phyloP scores from a whole-genome alignment of 1,284 basidiomycete genomes.

The Puccinia coronata region DNA sequence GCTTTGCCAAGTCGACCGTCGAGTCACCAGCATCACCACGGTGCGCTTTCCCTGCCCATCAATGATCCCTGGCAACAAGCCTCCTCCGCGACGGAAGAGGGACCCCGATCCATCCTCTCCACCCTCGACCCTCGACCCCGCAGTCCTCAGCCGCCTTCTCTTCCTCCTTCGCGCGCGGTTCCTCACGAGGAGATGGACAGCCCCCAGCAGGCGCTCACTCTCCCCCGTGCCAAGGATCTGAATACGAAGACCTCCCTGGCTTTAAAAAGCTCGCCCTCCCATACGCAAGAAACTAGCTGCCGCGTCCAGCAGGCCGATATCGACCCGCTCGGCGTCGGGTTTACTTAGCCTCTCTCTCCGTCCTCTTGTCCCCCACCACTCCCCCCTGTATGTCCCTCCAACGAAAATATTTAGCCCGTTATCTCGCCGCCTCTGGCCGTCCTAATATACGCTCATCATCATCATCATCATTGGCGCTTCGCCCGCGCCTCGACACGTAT shows the following conservation, averaged over 20 bases:
- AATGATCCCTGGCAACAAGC: slow-evolving; percentile 7
- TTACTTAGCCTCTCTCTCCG: background rate
- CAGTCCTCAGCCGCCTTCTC: background rate
- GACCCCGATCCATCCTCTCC: background rate
- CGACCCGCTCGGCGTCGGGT: slow-evolving; percentile 43
- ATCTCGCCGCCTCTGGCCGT: no score
- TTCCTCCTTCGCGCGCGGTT: no score
- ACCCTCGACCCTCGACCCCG: background rate
- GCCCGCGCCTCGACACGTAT: no score
- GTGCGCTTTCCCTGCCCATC: background rate
- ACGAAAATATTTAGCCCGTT: no score
- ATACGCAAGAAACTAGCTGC: background rate
- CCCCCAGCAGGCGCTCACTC: background rate
- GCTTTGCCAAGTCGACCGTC: background rate
- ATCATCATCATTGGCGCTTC: no score
- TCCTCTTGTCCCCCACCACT: background rate
- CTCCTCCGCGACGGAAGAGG: background rate
- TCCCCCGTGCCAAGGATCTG: background rate
- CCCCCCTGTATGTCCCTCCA: no score
- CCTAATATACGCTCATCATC: no score
- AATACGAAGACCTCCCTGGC: background rate
- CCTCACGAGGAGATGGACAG: background rate
- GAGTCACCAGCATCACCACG: background rate
- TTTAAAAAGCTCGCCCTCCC: background rate
- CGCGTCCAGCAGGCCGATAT: slow-evolving; percentile 8